A percentile compares a stretch with the other conserved stretches of the same genome.
These are phyloP conservation scores for Borovskyia barvae DNA, from an alignment of 208 protist species.

Conservation along the genomic window DNA sequence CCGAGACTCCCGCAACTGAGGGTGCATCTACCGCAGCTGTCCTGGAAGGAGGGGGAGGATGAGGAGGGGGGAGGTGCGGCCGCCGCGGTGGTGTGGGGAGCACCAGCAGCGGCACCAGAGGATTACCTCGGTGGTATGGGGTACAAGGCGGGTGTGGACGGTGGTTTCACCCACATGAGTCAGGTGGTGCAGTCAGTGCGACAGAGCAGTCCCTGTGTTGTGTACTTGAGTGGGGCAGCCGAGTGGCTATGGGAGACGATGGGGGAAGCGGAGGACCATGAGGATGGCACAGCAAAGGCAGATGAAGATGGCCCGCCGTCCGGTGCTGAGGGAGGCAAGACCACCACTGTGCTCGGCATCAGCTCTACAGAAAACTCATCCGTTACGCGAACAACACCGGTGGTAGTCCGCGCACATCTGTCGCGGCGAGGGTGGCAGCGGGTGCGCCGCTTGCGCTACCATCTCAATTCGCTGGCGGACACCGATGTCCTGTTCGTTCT, in stretches of 20 bases:
- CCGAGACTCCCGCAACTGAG: slow-evolving; percentile 13
- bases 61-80: slow-evolving; percentile 18
- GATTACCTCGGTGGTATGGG: slow-evolving; percentile 5
- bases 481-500: slow-evolving; percentile 61
- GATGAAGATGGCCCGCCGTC: too few species aligned
- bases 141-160: background rate
- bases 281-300: too few species aligned
- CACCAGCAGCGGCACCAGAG: background rate
- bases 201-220: slow-evolving; percentile 52
- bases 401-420: background rate
- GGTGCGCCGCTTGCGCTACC: slow-evolving; percentile 52
- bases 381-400: too few species aligned
- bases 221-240: slow-evolving; percentile 61
- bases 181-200: slow-evolving; percentile 49
- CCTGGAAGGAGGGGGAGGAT: slow-evolving; percentile 19
- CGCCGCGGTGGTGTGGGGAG: slow-evolving; percentile 2
- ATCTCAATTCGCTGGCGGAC: slow-evolving; percentile 56
- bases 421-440: slow-evolving; percentile 12
- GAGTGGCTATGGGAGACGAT: slow-evolving; percentile 53
- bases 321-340: too few species aligned
- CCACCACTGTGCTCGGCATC: too few species aligned
- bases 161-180: slow-evolving; percentile 46
- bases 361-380: too few species aligned
- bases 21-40: slow-evolving; percentile 13
- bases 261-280: slow-evolving; percentile 20